Evolutionary conservation across 108 stramenopile species (phyloP).

Genomic region (Cyclostephanos invisitatus): DNA sequence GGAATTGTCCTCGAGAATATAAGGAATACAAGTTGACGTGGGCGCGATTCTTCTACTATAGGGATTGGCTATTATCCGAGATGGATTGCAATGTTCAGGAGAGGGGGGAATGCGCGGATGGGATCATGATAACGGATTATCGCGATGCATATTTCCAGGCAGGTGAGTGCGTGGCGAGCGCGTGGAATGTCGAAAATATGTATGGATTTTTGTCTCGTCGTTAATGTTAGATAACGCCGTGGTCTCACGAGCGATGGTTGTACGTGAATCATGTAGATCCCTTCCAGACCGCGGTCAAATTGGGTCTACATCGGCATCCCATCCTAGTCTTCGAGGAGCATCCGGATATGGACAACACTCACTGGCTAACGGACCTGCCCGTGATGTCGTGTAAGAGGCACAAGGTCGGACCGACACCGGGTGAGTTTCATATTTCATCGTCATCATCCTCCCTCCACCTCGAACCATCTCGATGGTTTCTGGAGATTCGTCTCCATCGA

Average conservation of each 20-base stretch:
- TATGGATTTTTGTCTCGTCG: no score
- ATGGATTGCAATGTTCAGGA: slow-evolving; percentile 44
- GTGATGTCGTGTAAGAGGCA: slow-evolving; percentile 25
- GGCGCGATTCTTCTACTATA: slow-evolving; percentile 61
- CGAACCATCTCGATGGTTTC: neutral
- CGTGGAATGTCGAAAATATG: no score
- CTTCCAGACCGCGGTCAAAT: slow-evolving; percentile 55
- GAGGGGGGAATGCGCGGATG: slow-evolving; percentile 57
- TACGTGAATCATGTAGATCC: no score
- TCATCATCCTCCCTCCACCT: neutral
- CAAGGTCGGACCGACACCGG: slow-evolving; percentile 34
- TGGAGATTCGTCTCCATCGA: no score
- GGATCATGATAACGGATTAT: slow-evolving; percentile 67
- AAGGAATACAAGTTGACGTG: slow-evolving; percentile 64
- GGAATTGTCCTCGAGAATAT: slow-evolving; percentile 9
- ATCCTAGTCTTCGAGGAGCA: slow-evolving; percentile 66
- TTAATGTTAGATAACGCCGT: no score
- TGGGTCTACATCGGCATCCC: slow-evolving; percentile 23
- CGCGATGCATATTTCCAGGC: slow-evolving; percentile 67
- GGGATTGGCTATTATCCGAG: slow-evolving; percentile 50
- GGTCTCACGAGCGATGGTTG: no score
- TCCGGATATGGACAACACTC: slow-evolving; percentile 50
- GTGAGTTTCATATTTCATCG: neutral
- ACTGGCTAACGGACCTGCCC: slow-evolving; percentile 62
- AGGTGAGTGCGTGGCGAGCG: slow-evolving; percentile 1